These are phyloP conservation scores for Clonostachys rhizophaga DNA, from an alignment of 2,329 filamentous ascomycete genomes.

Conservation along the genomic window DNA sequence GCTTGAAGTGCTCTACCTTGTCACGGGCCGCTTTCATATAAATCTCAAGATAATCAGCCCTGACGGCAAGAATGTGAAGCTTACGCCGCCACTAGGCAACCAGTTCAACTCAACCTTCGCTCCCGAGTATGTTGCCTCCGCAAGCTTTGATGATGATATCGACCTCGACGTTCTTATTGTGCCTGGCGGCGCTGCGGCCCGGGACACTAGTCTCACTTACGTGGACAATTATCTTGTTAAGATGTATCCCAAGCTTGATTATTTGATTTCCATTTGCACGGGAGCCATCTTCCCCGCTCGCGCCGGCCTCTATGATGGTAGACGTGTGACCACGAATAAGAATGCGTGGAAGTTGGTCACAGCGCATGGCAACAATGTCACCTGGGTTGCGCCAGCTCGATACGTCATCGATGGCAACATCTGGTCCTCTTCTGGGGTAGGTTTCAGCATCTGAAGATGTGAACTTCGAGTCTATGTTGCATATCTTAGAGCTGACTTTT, in stretches of 20 bases:
- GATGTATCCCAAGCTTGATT: slow-evolving; percentile 39
- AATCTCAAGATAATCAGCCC: slow-evolving; percentile 4
- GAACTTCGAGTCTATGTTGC: not conserved
- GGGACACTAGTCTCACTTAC: slow-evolving; percentile 18
- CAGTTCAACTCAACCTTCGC: slow-evolving; percentile 2
- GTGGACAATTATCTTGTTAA: slow-evolving; percentile 29
- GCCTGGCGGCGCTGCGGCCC: slow-evolving; percentile 54
- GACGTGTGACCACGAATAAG: slow-evolving; percentile 64
- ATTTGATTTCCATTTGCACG: slow-evolving; percentile 63
- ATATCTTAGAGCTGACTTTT: not conserved
- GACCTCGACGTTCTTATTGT: slow-evolving; percentile 56
- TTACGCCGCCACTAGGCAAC: slow-evolving; percentile 1
- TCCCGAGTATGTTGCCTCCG: not conserved
- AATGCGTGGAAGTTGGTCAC: slow-evolving; percentile 43
- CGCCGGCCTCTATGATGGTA: slow-evolving; percentile 55
- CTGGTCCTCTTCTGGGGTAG: slow-evolving; percentile 44
- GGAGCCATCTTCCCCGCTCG: slow-evolving; percentile 54
- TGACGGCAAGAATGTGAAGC: not conserved
- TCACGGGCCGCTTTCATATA: slow-evolving; percentile 4
- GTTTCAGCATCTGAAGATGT: not conserved
- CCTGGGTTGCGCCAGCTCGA: slow-evolving; percentile 57
- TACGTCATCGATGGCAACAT: slow-evolving; percentile 64
- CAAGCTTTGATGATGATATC: slow-evolving; percentile 7
- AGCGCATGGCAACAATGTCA: slow-evolving; percentile 39
- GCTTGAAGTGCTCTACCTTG: slow-evolving; percentile 11